Conservation (phyloP, 306 rosid species). For the Trifolium pratense region DNA sequence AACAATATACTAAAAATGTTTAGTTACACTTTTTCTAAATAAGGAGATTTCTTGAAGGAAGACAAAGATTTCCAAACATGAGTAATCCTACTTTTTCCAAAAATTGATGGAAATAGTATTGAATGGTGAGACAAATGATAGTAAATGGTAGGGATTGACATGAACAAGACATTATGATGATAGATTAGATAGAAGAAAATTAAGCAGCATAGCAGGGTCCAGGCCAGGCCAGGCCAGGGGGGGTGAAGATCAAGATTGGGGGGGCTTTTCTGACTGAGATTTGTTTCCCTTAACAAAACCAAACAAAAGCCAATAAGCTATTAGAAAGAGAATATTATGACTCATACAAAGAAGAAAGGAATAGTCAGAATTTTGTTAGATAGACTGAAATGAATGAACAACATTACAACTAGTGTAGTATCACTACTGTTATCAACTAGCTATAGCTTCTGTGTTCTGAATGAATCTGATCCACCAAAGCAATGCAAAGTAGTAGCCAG, state of each 20-base stretch:
- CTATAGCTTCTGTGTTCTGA: neutral
- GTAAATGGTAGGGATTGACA: constrained; percentile 49
- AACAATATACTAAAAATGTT: constrained; percentile 51
- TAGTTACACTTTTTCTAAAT: constrained; percentile 52
- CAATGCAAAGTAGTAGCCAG: neutral
- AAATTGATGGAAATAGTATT: constrained; percentile 43
- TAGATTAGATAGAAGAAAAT: constrained; percentile 30
- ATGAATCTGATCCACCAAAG: constrained; percentile 10
- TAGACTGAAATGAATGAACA: constrained; percentile 15
- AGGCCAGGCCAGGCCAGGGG: constrained; percentile 14
- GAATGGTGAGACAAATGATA: constrained; percentile 47
- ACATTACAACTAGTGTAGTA: constrained; percentile 5
- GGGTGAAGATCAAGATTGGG: constrained; percentile 20
- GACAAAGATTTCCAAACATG: constrained; percentile 56
- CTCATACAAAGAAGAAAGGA: constrained; percentile 54
- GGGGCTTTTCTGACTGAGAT: constrained; percentile 70
- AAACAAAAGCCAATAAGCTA: constrained; percentile 53
- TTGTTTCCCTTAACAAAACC: constrained; percentile 67
- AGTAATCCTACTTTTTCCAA: constrained; percentile 50
- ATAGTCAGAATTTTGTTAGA: constrained; percentile 40
- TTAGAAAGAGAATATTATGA: constrained; percentile 60
- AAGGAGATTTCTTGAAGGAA: constrained; percentile 73
- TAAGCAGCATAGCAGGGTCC: constrained; percentile 11
- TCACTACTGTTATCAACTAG: neutral
- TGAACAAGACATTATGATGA: constrained; percentile 65